Evolutionary conservation across 176 grass and related monocot species (phyloP).

Genomic region (Lolium multiflorum): DNA sequence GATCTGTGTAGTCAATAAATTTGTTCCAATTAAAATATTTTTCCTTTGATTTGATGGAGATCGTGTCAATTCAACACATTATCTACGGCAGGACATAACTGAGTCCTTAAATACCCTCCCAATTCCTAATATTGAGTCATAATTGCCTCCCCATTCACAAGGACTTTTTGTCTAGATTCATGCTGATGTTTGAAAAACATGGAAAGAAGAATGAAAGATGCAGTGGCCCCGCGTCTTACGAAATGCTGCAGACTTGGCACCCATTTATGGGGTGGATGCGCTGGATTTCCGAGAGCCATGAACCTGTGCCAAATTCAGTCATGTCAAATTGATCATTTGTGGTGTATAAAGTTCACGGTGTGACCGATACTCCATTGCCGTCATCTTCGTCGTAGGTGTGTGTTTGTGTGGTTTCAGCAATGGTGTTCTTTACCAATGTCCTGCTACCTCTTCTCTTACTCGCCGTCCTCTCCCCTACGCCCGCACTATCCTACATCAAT

Average conservation of each 20-base stretch:
- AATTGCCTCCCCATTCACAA: neutral
- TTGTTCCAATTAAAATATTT: neutral
- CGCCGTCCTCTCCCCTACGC: neutral
- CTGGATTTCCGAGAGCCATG: neutral
- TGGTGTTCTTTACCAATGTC: neutral
- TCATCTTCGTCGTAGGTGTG: neutral
- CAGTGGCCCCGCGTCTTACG: neutral
- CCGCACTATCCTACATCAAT: slow-evolving; percentile 17
- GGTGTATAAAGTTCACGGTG: neutral
- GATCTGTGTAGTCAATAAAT: too few species aligned
- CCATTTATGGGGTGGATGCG: neutral
- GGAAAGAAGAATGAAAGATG: neutral
- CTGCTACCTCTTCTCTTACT: neutral
- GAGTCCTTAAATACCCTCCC: neutral
- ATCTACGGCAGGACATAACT: neutral
- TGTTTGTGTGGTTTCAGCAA: neutral
- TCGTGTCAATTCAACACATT: neutral
- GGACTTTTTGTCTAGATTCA: neutral
- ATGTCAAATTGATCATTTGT: neutral
- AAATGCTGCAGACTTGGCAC: neutral
- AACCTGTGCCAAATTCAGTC: neutral
- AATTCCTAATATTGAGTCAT: neutral
- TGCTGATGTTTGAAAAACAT: neutral
- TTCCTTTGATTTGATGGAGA: too few species aligned
- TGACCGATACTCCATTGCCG: neutral